Evolutionary conservation across 352 stramenopile species (phyloP).

Genomic region (Discostella stelligera): DNA sequence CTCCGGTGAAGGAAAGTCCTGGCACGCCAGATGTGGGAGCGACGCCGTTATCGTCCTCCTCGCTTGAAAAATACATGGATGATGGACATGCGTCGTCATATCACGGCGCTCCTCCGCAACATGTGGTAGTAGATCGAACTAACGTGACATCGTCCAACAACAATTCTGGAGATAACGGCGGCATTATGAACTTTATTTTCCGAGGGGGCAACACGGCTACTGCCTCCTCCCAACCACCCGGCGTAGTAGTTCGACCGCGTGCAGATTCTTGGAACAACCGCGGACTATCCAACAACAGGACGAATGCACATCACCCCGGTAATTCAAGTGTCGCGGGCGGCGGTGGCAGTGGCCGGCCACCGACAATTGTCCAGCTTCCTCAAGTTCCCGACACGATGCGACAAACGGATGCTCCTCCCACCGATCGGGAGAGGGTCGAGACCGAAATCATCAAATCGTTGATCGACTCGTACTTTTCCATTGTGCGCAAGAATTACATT

Average conservation of each 20-base stretch:
- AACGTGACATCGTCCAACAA: neutral
- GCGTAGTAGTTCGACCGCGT: constrained; percentile 20
- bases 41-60: constrained; percentile 57
- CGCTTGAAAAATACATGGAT: constrained; percentile 56
- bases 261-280: constrained; percentile 45
- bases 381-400: constrained; percentile 95
- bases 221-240: constrained; percentile 4
- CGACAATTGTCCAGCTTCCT: constrained; percentile 89
- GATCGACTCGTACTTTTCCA: constrained; percentile 97
- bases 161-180: constrained; percentile 35
- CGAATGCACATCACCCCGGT: constrained; percentile 12
- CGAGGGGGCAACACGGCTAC: constrained; percentile 52
- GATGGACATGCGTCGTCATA: constrained; percentile 38
- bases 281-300: neutral
- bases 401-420: constrained; percentile 90
- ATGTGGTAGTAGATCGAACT: constrained; percentile 40
- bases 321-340: neutral
- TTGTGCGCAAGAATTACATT: constrained; percentile 98
- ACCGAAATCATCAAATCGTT: constrained; percentile 98
- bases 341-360: constrained; percentile 38
- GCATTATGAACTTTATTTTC: constrained; percentile 88
- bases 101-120: constrained; percentile 37
- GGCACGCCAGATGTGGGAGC: constrained; percentile 33
- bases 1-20: constrained; percentile 35
- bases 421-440: constrained; percentile 93